These are phyloP conservation scores for Aegilops umbellulata DNA, from an alignment of 176 grass and related monocot genomes.

Conservation along the genomic window DNA sequence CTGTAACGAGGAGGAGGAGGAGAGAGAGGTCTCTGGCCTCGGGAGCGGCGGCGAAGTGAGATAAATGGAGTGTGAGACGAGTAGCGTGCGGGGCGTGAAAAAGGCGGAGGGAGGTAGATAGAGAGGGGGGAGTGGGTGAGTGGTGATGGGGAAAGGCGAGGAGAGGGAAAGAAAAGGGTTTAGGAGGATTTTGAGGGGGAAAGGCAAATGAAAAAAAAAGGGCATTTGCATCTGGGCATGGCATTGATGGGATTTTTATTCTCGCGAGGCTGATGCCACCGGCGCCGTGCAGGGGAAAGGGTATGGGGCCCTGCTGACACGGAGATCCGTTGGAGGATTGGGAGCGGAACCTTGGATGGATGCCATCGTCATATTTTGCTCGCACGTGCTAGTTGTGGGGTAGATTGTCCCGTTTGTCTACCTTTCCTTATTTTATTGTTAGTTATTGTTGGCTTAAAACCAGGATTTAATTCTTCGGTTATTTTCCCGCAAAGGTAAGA, in stretches of 20 bases:
- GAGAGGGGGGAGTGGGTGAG: background rate
- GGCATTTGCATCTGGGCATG: background rate
- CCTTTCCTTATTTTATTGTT: too few species aligned
- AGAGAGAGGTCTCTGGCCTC: background rate
- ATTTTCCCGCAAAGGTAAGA: too few species aligned
- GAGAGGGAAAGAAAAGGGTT: background rate
- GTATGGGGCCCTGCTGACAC: constrained; percentile 28
- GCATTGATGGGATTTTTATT: constrained; percentile 20
- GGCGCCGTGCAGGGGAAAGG: background rate
- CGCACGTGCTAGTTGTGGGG: background rate
- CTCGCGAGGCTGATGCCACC: background rate
- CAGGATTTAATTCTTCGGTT: too few species aligned
- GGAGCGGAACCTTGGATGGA: background rate
- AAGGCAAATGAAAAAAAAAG: background rate
- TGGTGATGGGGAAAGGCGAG: background rate
- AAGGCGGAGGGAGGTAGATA: background rate
- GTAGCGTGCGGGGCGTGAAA: constrained; percentile 21
- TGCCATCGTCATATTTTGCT: background rate
- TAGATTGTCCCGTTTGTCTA: background rate
- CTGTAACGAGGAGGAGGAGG: constrained; percentile 1
- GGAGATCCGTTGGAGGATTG: background rate
- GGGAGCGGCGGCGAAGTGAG: constrained; percentile 17
- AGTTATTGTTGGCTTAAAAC: too few species aligned
- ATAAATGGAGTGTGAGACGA: background rate
- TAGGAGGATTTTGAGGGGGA: constrained; percentile 26